phyloP scores from a whole-genome alignment of 1,284 basidiomycete genomes.

The Tilletia walkeri region DNA sequence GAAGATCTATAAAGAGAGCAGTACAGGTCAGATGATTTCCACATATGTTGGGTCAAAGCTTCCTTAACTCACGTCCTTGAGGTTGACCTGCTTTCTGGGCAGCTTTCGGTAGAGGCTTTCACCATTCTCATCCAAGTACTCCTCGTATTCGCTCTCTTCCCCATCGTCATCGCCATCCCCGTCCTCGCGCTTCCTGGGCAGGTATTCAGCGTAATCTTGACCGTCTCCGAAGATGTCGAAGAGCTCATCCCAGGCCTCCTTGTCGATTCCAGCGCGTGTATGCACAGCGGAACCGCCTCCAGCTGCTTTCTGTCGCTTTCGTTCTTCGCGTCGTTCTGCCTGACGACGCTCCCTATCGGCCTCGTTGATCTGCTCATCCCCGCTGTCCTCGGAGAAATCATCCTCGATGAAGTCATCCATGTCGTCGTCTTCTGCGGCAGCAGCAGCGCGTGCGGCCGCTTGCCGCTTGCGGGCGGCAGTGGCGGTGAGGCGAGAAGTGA shows the following conservation, averaged over 20 bases:
- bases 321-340: conserved; percentile 65
- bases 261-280: conserved; percentile 40
- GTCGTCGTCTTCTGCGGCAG: conserved; percentile 55
- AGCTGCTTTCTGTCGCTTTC: conserved; percentile 33
- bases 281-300: conserved; percentile 66
- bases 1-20: conserved; percentile 70
- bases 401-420: conserved; percentile 75
- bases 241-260: conserved; percentile 92
- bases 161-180: conserved; percentile 65
- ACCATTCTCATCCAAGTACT: conserved; percentile 37
- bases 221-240: conserved; percentile 96
- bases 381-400: conserved; percentile 50
- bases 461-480: conserved; percentile 27
- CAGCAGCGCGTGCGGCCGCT: conserved; percentile 23
- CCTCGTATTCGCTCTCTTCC: conserved; percentile 59
- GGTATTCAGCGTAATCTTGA: conserved; percentile 90
- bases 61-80: conserved; percentile 73
- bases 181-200: conserved; percentile 67
- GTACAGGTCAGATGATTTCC: neutral
- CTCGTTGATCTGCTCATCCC: conserved; percentile 48
- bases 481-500: conserved; percentile 28
- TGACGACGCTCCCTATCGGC: conserved; percentile 63
- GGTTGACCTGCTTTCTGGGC: conserved; percentile 63
- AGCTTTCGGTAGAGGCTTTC: conserved; percentile 28
- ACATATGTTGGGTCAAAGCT: too few species aligned